Conservation (phyloP, 1,284 basidiomycete genomes). For the Leccinum laetum region DNA sequence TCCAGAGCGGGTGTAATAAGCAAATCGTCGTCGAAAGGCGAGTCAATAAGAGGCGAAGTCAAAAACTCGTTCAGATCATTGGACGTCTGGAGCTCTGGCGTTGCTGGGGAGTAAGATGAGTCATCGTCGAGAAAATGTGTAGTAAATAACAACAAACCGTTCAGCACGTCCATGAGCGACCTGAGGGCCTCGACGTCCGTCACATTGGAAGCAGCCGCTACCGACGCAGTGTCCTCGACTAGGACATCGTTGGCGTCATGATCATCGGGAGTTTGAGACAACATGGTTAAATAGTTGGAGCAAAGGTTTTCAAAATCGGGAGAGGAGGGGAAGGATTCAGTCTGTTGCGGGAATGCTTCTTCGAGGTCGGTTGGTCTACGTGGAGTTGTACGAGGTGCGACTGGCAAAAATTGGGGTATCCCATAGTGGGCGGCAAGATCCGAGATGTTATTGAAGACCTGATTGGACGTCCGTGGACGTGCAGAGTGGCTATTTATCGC, state of each 20-base stretch:
- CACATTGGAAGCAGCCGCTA: conserved; percentile 15
- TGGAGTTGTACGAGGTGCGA: conserved; percentile 57
- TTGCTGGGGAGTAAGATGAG: conserved; percentile 18
- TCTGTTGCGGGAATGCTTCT: conserved; percentile 18
- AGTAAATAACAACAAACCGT: conserved; percentile 31
- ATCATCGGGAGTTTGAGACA: conserved; percentile 39
- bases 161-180: conserved; percentile 43
- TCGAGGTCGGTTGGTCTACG: conserved; percentile 37
- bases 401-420: conserved; percentile 67
- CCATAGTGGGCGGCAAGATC: conserved; percentile 75
- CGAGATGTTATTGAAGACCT: conserved; percentile 47
- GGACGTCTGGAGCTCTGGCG: conserved; percentile 39
- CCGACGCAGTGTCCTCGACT: conserved; percentile 15
- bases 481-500: conserved; percentile 39
- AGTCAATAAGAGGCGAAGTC: conserved; percentile 50
- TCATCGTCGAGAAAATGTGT: fast-evolving
- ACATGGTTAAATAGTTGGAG: conserved; percentile 50
- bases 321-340: conserved; percentile 21
- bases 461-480: conserved; percentile 46
- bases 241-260: conserved; percentile 19
- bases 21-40: conserved; percentile 54
- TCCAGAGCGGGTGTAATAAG: conserved; percentile 56
- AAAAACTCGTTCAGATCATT: conserved; percentile 39
- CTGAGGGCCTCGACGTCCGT: conserved; percentile 35
- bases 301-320: conserved; percentile 39